Evolutionary conservation across 106 monocot genomes (phyloP), one percentile per base, ranked within the genome.

Genomic region (Chionographis japonica): DNA sequence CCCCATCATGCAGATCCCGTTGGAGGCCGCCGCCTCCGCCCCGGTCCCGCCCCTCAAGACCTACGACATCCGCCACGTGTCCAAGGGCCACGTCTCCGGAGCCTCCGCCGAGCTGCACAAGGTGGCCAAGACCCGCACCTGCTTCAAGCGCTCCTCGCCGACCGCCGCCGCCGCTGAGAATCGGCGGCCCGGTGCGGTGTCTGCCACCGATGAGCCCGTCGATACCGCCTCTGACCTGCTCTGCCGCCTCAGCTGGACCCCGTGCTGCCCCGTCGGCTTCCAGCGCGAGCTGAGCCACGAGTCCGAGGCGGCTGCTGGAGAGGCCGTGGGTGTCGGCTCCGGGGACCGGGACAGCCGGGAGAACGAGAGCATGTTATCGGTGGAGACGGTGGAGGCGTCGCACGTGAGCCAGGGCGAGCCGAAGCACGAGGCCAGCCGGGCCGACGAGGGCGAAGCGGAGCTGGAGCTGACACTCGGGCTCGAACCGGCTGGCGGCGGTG

Each of bases 11-110:
- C 67, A 71, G 51, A 75, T 81, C 58, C 39, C 81, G 7, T 75
- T 81, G 3, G 86, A 87, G 65, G 19, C 75, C 2, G 77, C 74
- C 12, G 62, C 71, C 56, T 51, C 63, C 61, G 39, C 40, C 7
- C 76, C 74, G 15, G 52, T 56, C 5, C 74, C 80, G 10, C 77
- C 77, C 11, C 57, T 83, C 70, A 80, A 78, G 53, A 79, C 77
- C 51, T 81, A 78, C 67, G 87, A 91, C 74, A 88, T 91, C 70
- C 81, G 91, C 58, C 91, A 87, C 54, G 70, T 82, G 20, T 58
- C 41, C 68, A 82, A 74, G 71, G 70, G 72, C 19, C 15, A 42
- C 40, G 53, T 18, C 8, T 18, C 66, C 37, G 36, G 13, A 6
- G 10, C 59, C 43, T 38, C 50, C 61, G 53, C 36, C 10, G 52